Evolutionary conservation across 306 rosid genomes (phyloP).

Genomic region (Hylodesmum podocarpum): DNA sequence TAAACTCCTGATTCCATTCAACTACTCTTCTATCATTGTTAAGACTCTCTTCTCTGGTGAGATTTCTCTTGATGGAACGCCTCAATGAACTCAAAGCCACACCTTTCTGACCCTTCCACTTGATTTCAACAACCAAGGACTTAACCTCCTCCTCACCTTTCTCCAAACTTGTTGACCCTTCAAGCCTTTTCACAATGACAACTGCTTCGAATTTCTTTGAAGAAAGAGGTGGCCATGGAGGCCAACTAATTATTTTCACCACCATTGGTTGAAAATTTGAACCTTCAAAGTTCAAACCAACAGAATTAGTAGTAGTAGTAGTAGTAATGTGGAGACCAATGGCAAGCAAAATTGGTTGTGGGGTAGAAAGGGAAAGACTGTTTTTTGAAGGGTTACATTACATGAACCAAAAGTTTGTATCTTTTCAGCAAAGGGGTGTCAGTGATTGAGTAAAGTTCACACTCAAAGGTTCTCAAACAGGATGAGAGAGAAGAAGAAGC

Average conservation of each 20-base stretch:
- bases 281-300: not conserved
- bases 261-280: slow-evolving; percentile 42
- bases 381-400: not conserved
- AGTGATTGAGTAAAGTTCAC: slow-evolving; percentile 27
- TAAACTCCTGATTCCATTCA: slow-evolving; percentile 72
- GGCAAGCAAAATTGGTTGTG: not conserved
- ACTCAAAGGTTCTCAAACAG: not conserved
- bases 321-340: not conserved
- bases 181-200: slow-evolving; percentile 48
- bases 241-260: slow-evolving; percentile 84
- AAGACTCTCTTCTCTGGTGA: slow-evolving; percentile 50
- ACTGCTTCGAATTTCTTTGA: slow-evolving; percentile 61
- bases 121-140: slow-evolving; percentile 54
- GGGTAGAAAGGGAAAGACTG: slow-evolving; percentile 1
- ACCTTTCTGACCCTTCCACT: slow-evolving; percentile 70
- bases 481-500: not conserved
- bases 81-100: slow-evolving; percentile 62
- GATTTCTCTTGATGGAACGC: slow-evolving; percentile 54
- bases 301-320: not conserved
- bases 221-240: slow-evolving; percentile 76
- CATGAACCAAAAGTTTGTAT: not conserved
- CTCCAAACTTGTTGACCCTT: slow-evolving; percentile 44
- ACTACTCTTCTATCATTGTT: slow-evolving; percentile 47
- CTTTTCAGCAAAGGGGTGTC: not conserved
- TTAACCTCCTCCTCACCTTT: slow-evolving; percentile 25